Base-by-base conservation (phyloP, 2,329 filamentous ascomycete genomes). In the Alternaria longipes region DNA sequence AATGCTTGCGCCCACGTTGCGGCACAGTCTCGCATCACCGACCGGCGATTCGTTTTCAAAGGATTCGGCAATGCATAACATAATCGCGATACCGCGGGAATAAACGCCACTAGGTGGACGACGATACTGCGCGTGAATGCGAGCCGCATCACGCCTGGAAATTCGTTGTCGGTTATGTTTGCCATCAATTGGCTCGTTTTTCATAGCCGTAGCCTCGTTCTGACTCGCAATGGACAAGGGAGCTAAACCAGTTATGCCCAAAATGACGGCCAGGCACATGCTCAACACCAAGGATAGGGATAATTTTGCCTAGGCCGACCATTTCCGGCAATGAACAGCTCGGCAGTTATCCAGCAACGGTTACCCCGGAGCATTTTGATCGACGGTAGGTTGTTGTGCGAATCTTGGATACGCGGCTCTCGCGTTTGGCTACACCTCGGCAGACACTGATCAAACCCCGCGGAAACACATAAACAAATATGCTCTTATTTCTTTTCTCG, bases 221-320 rank as follows among this genome's bases (percentile, higher is more conserved):
- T 59, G 56, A 59, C 56, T 59, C 50, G 42, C 30, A n/a, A 40
- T 40, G 3, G 26, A 14, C 32, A 20, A 40, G 30, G 18, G 32
- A 47, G 32, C 46, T 50, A 50, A 14, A 26, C 46, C 46, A n/a
- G 14, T 38, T 38, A 26, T 7, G 30, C 16, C 46, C 32, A 50
- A 38, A 50, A 36, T 14, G 14, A 50, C 14, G 30, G 30, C 32
- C 46, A 38, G 46, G 46, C 46, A 50, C 46, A 38, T 50, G 46
- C 20, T 34, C 32, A 50, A 50, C 32, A 50, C 8, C 32, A 50
- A 16, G 20, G 16, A 26, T 16, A 22, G n/a, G 8, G 32, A 32
- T 36, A 24, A 14, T 24, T 49, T n/a, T 38, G 32, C 32, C 16
- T n/a, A 36, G 16, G 30, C 22, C 46, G 20, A 36, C 46, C 20